Evolutionary conservation across 2,329 filamentous ascomycete genomes (phyloP).

Genomic region (Penicillium sp.): DNA sequence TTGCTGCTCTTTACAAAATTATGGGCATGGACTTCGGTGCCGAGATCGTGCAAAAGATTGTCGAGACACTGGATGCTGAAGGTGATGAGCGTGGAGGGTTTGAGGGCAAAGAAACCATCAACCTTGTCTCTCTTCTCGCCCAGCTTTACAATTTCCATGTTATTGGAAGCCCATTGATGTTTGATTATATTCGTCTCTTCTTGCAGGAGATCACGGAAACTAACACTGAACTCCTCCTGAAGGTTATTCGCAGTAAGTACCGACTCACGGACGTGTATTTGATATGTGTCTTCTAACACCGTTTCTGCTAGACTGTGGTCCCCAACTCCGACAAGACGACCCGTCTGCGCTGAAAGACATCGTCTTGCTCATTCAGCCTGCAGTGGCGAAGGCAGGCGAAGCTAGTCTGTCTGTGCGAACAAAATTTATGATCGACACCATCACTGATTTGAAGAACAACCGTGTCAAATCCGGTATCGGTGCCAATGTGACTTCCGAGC

Average conservation of each 20-base stretch:
- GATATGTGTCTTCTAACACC: conserved; percentile 18
- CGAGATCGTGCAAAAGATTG: conserved; percentile 77
- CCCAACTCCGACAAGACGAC: conserved; percentile 85
- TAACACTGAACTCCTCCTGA: conserved; percentile 85
- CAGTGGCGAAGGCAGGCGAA: conserved; percentile 69
- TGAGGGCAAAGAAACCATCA: conserved; percentile 66
- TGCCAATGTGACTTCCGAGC: conserved; percentile 75
- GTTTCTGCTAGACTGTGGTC: conserved; percentile 63
- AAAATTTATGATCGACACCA: conserved; percentile 96
- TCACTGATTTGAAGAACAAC: conserved; percentile 93
- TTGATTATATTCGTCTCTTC: conserved; percentile 85
- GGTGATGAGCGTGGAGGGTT: conserved; percentile 55
- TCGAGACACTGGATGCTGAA: conserved; percentile 72
- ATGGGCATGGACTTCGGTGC: conserved; percentile 89
- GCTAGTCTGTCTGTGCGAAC: conserved; percentile 80
- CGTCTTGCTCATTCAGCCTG: conserved; percentile 74
- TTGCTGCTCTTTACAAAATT: conserved; percentile 83
- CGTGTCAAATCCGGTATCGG: conserved; percentile 77
- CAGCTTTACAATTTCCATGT: conserved; percentile 93
- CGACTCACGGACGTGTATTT: not conserved
- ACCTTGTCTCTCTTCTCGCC: conserved; percentile 80
- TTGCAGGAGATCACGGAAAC: conserved; percentile 76
- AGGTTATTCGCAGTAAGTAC: conserved; percentile 70
- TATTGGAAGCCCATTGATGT: conserved; percentile 79
- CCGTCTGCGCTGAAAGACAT: conserved; percentile 88